Evolutionary conservation across 2,329 filamentous ascomycete genomes (phyloP).

Genomic region (Arthrobotrys iridis): DNA sequence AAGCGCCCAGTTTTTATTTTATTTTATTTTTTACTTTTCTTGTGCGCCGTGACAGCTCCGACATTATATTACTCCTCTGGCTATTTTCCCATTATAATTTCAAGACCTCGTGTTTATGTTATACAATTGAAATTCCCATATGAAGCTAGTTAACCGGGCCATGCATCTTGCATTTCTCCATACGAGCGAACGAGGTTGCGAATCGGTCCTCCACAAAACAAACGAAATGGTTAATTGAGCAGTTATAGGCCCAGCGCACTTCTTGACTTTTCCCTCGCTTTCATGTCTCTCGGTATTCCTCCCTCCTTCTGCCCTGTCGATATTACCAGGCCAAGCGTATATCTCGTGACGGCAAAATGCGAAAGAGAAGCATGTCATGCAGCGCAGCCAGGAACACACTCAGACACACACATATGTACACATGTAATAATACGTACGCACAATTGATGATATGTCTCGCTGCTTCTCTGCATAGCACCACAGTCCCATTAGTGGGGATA

Average conservation of each 20-base stretch:
- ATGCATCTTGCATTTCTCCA: conserved; percentile 49
- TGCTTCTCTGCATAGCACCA: background rate
- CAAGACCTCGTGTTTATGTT: conserved; percentile 30
- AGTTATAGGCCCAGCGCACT: background rate
- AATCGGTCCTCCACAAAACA: background rate
- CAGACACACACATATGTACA: background rate
- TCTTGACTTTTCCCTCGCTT: background rate
- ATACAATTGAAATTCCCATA: conserved; percentile 38
- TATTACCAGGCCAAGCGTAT: conserved; percentile 16
- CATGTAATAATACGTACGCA: background rate
- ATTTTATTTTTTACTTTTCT: background rate
- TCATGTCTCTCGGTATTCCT: conserved; percentile 27
- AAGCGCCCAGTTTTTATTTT: background rate
- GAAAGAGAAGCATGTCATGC: conserved; percentile 33
- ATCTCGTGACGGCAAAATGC: conserved; percentile 39
- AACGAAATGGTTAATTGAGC: too few species aligned
- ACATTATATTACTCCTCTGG: conserved; percentile 16
- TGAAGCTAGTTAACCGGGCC: conserved; percentile 27
- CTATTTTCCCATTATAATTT: conserved; percentile 4
- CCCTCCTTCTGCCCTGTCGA: conserved; percentile 39
- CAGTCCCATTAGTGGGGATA: conserved; percentile 5
- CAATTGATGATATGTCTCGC: conserved; percentile 2
- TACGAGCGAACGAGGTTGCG: conserved; percentile 38
- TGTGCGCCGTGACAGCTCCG: conserved; percentile 25
- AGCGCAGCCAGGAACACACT: conserved; percentile 5